Base-by-base conservation (phyloP, 2,329 filamentous ascomycete genomes). In the Daldinia eschscholtzii region DNA sequence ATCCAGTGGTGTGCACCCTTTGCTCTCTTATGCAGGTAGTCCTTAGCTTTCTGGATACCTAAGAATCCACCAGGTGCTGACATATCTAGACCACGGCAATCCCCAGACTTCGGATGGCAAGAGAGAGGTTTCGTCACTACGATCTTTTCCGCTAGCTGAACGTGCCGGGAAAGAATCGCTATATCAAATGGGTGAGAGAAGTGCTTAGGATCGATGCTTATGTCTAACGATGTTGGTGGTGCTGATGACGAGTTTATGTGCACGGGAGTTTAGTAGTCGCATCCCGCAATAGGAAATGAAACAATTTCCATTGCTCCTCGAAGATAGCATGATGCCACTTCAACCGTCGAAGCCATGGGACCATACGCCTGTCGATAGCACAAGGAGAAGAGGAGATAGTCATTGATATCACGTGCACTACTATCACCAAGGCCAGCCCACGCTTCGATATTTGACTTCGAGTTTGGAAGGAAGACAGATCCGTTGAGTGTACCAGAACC, bases 391-490 rank as follows among this genome's bases (percentile, higher is more conserved):
- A 23, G 20, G 20, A 23, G 20, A 23, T 33, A 33, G 30, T 33
- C 30, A 33, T 33, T 33, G 20, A 23, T 23, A 23, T 23, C 20
- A 23, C 20, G 20, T 23, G 20, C 30, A 6, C 30, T 33, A 33
- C 3, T 10, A 6, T 48, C 23, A 12, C 20, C 12, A 2, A 78
- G 68, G 20, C 67, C 64, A 10, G 57, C 71, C 77, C 75, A 79
- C 0, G 72, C 72, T 44, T 78, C 75, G 23, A 78, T 64, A 30
- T 68, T 72, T 18, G 65, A 61, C 23, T 70, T 66, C 2, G 75
- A 68, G 3, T 71, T 12, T 15, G 71, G 6, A 71, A 56, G 3
- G 68, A 70, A 35, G 77, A 77, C 42, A 23, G 20, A 23, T 23
- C 20, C 20, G 20, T 23, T 23, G 20, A 23, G 20, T 23, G 20